phyloP scores from a whole-genome alignment of 345 rosid species.

The Turritis glabra region DNA sequence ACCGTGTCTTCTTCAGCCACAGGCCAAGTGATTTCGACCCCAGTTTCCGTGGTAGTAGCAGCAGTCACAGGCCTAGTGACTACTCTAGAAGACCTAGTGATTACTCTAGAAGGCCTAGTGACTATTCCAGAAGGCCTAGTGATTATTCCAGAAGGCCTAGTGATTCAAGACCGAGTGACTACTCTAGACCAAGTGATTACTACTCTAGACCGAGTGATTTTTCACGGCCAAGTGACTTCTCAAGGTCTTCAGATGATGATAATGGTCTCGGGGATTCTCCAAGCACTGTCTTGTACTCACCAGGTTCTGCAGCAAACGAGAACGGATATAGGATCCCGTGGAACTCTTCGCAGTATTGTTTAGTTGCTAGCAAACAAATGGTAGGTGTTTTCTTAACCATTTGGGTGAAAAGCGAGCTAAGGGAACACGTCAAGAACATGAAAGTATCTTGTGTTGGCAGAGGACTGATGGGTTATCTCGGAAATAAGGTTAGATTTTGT shows the following conservation, averaged over 20 bases:
- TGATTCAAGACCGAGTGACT: conserved; percentile 47
- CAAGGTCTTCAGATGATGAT: conserved; percentile 97
- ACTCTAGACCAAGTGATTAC: conserved; percentile 42
- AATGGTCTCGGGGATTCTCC: conserved; percentile 90
- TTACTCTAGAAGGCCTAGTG: conserved; percentile 30
- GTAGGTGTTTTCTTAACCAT: conserved; percentile 92
- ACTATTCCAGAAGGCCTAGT: conserved; percentile 72
- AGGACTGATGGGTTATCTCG: conserved; percentile 98
- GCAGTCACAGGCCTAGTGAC: conserved; percentile 77
- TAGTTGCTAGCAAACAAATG: conserved; percentile 96
- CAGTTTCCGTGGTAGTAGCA: too few species aligned
- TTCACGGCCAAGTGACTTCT: conserved; percentile 89
- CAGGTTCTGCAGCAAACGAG: conserved; percentile 64
- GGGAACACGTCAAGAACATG: conserved; percentile 88
- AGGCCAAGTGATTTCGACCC: conserved; percentile 64
- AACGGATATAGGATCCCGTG: conserved; percentile 70
- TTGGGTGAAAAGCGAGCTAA: conserved; percentile 90
- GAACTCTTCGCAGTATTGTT: conserved; percentile 73
- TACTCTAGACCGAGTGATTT: conserved; percentile 73
- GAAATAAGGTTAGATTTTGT: conserved; percentile 72
- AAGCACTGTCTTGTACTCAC: conserved; percentile 83
- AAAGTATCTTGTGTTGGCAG: conserved; percentile 97
- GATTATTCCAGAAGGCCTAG: conserved; percentile 83
- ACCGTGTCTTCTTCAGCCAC: conserved; percentile 81
- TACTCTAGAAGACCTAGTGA: conserved; percentile 44